Evolutionary conservation across 139 green algal species (phyloP), one percentile per base, ranked within the genome.

Genomic region (Gonium pectorale): DNA sequence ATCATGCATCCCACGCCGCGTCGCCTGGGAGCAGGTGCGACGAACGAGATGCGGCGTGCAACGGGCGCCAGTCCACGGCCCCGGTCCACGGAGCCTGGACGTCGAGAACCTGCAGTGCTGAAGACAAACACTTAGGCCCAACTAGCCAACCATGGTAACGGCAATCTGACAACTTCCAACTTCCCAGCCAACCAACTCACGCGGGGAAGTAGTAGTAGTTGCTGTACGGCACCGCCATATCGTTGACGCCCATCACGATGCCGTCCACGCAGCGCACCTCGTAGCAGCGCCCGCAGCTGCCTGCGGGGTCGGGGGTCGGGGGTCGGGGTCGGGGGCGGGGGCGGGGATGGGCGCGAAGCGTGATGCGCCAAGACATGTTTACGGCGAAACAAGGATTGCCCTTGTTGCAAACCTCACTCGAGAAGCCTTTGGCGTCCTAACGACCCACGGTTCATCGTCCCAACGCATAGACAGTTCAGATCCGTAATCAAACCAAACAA

Each of bases 201-300:
- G 67, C 49, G 24, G 79, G 79, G 64, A 40, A 85, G 79, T 85
- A 85, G 79, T 68, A 85, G 26, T 26, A 85, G 37, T 77, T 68
- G 35, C 26, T 46, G 79, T 77, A 77, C 19, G 41, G 27, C 0
- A 59, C 35, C 2, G 79, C 46, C 4, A 37, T 9, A 51, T 85
- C 64, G 49, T 85, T 67, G 79, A 13, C 26, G 31, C 79, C 79
- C 64, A 85, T 49, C 26, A 85, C 79, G 7, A 77, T n/a, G 17
- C 79, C 79, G 44, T 75, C 27, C 17, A 85, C 79, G 38, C 79
- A 85, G 8, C 38, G 31, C 0, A 85, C 79, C 64, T 85, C 79
- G 49, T 85, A 85, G 63, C 79, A 85, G 64, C 79, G 79, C 27
- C 79, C 79, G 51, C 79, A 85, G 41, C 38, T 64, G 46, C 79